Evolutionary conservation across 2,329 filamentous ascomycete genomes (phyloP).

Genomic region (Sporothrix inflata): DNA sequence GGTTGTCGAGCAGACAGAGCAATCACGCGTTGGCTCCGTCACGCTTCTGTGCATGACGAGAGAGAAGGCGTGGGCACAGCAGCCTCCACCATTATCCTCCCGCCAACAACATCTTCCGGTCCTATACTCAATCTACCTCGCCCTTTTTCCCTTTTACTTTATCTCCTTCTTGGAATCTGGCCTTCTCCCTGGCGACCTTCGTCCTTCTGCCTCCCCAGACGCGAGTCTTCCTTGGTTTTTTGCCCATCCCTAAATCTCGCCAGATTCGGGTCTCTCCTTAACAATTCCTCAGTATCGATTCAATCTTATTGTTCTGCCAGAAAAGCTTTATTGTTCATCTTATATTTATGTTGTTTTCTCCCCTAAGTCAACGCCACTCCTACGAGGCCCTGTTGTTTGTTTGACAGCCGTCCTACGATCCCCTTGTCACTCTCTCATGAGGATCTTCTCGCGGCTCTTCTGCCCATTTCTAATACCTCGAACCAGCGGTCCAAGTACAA

Average conservation of each 20-base stretch:
- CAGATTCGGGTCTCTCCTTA: neutral
- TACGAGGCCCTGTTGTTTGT: neutral
- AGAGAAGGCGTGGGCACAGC: neutral
- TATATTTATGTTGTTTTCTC: neutral
- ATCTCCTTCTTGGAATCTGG: neutral
- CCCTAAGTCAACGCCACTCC: neutral
- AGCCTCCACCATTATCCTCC: neutral
- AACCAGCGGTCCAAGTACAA: neutral
- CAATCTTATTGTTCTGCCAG: neutral
- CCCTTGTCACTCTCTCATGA: neutral
- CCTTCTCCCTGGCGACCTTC: neutral
- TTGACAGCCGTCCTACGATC: neutral
- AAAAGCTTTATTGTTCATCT: neutral
- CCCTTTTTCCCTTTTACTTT: neutral
- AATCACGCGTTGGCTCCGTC: neutral
- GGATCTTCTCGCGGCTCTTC: neutral
- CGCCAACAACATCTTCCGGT: neutral
- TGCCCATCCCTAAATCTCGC: neutral
- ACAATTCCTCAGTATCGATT: neutral
- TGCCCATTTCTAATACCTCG: neutral
- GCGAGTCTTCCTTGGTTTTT: slow-evolving; percentile 3
- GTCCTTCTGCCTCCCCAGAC: neutral
- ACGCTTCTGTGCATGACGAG: neutral
- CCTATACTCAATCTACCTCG: neutral
- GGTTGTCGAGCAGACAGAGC: neutral